These are phyloP conservation scores for Echium plantagineum DNA, from an alignment of 257 asterid genomes.

Conservation along the genomic window DNA sequence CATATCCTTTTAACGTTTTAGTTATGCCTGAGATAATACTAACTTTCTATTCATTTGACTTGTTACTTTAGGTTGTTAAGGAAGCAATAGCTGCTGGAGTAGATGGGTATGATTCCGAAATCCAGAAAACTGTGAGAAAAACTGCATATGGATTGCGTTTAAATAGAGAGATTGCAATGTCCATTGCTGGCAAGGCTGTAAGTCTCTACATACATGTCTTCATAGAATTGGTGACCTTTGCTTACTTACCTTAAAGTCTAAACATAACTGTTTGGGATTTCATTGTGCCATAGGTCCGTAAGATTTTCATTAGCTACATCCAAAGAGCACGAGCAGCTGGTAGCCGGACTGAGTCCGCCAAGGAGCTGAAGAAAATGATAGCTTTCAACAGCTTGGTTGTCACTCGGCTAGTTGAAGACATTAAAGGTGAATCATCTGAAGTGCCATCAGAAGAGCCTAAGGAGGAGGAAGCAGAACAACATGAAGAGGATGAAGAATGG, in stretches of 20 bases:
- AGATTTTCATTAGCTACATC: conserved; percentile 57
- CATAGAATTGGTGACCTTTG: neutral
- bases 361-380: conserved; percentile 73
- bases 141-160: conserved; percentile 91
- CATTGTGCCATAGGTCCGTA: conserved; percentile 51
- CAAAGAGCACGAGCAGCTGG: conserved; percentile 79
- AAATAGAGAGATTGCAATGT: conserved; percentile 81
- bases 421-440: conserved; percentile 72
- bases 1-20: neutral
- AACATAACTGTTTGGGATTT: neutral
- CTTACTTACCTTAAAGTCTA: neutral
- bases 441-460: conserved; percentile 36
- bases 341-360: conserved; percentile 64
- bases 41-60: conserved; percentile 1
- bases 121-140: conserved; percentile 63
- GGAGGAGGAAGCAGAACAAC: conserved; percentile 27
- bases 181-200: conserved; percentile 87
- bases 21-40: neutral
- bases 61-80: conserved; percentile 53
- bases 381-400: conserved; percentile 77
- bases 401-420: conserved; percentile 68
- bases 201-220: conserved; percentile 22
- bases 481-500: conserved; percentile 67
- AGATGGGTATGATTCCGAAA: conserved; percentile 71
- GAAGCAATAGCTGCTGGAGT: conserved; percentile 78